Evolutionary conservation across 2,329 filamentous ascomycete species (phyloP).

Genomic region (Fusarium nematophilum): DNA sequence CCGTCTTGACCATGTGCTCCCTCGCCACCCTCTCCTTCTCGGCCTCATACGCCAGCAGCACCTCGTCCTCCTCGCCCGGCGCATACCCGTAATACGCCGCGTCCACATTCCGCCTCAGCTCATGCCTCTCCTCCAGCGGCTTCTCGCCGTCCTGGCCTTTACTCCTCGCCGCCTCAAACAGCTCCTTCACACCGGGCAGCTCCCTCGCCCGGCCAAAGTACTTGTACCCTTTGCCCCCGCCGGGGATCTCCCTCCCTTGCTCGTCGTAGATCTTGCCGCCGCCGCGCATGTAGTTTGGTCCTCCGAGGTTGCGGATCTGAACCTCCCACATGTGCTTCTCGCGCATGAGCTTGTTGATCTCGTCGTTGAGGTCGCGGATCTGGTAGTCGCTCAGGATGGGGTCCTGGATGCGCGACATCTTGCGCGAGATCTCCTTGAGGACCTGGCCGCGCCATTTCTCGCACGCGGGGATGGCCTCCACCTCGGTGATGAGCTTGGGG

Average conservation of each 20-base stretch:
- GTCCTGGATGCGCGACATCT: conserved; percentile 96
- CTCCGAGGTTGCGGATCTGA: conserved; percentile 94
- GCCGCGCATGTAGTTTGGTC: conserved; percentile 93
- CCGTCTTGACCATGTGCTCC: conserved; percentile 72
- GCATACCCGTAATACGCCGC: conserved; percentile 97
- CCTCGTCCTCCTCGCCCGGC: conserved; percentile 89
- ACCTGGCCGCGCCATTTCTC: conserved; percentile 99
- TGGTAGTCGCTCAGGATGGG: conserved; percentile 92
- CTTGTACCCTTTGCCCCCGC: conserved; percentile 88
- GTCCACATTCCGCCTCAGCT: conserved; percentile 82
- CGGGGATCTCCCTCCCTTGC: conserved; percentile 75
- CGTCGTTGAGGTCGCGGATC: conserved; percentile 97
- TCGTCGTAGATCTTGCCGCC: conserved; percentile 78
- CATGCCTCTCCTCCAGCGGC: conserved; percentile 74
- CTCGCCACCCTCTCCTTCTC: conserved; percentile 85
- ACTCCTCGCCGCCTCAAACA: conserved; percentile 83
- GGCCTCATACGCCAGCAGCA: conserved; percentile 81
- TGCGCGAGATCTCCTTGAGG: conserved; percentile 95
- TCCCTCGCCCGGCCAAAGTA: conserved; percentile 94
- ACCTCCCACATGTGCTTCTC: conserved; percentile 99
- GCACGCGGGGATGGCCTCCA: conserved; percentile 85
- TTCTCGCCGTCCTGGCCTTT: conserved; percentile 69
- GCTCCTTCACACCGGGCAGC: conserved; percentile 93
- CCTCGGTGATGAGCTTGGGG: conserved; percentile 89
- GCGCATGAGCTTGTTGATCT: conserved; percentile 98